Percentiles rank a stretch among this genome's conserved stretches.
Evolutionary conservation across 2,329 filamentous ascomycete species (phyloP).

Genomic region (Celoporthe dispersa): DNA sequence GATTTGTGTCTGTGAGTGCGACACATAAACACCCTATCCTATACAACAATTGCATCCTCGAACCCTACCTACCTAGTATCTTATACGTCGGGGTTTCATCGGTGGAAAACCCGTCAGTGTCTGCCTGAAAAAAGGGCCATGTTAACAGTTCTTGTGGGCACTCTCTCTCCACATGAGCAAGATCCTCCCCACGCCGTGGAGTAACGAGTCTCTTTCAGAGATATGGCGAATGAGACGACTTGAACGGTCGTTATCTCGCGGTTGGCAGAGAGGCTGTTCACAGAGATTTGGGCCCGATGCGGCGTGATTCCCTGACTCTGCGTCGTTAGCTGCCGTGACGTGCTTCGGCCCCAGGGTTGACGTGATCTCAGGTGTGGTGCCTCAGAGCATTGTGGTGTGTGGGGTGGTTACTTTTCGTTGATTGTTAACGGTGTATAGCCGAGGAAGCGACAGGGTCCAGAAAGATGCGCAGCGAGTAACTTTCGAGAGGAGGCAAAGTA

Average conservation of each 20-base stretch:
- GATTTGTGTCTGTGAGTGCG: neutral
- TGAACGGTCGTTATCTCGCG: neutral
- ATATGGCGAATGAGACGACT: neutral
- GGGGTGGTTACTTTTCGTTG: too few species aligned
- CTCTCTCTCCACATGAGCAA: neutral
- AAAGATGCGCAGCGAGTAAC: neutral
- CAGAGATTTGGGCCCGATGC: neutral
- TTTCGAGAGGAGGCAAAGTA: neutral
- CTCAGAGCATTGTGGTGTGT: neutral
- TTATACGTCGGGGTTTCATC: neutral
- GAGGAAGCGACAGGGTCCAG: neutral
- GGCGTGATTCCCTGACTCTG: neutral
- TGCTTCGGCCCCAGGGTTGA: slow-evolving; percentile 18
- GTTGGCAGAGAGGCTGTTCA: neutral
- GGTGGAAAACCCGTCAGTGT: neutral
- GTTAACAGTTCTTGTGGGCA: neutral
- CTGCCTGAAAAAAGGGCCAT: neutral
- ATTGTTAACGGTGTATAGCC: neutral
- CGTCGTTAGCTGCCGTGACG: slow-evolving; percentile 2
- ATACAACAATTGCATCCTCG: neutral
- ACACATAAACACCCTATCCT: neutral
- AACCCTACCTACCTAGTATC: neutral
- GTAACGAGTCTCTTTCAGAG: neutral
- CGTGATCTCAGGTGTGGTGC: slow-evolving; percentile 2
- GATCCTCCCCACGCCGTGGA: neutral